Percentiles rank a stretch among this genome's conserved stretches.
phyloP scores from a whole-genome alignment of 352 stramenopile species.

The Ophiocytium majus region DNA sequence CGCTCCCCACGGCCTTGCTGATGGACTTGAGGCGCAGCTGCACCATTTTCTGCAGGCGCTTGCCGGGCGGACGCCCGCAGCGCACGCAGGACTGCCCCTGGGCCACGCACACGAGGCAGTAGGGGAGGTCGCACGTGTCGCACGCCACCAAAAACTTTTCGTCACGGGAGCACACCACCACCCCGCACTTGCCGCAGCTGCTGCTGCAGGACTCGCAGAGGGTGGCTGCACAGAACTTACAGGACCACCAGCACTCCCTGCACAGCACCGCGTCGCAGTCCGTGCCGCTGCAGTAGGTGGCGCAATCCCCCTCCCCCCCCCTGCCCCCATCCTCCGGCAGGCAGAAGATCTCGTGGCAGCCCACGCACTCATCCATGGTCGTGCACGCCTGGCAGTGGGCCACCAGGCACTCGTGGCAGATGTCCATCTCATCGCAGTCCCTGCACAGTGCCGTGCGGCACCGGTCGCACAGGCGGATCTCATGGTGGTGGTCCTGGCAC shows the following conservation, averaged over 20 bases:
- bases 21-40: constrained; percentile 17
- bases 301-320: background rate
- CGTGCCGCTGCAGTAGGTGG: constrained; percentile 11
- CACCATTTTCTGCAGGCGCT: constrained; percentile 20
- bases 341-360: constrained; percentile 17
- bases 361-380: constrained; percentile 20
- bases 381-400: constrained; percentile 12
- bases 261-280: constrained; percentile 21
- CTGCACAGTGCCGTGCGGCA: constrained; percentile 2
- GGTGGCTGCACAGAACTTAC: background rate
- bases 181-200: constrained; percentile 16
- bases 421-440: constrained; percentile 23
- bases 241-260: constrained; percentile 5
- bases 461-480: background rate
- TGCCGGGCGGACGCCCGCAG: constrained; percentile 14
- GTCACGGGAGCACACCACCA: background rate
- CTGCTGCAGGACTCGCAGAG: constrained; percentile 14
- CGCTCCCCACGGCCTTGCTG: background rate
- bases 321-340: background rate
- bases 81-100: constrained; percentile 10
- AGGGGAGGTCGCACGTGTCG: constrained; percentile 13
- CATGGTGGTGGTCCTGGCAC: constrained; percentile 15
- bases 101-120: constrained; percentile 17
- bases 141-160: constrained; percentile 15
- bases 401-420: constrained; percentile 19